Evolutionary conservation across 495 filamentous ascomycete genomes (phyloP).

Genomic region (Xylaria nigripes): DNA sequence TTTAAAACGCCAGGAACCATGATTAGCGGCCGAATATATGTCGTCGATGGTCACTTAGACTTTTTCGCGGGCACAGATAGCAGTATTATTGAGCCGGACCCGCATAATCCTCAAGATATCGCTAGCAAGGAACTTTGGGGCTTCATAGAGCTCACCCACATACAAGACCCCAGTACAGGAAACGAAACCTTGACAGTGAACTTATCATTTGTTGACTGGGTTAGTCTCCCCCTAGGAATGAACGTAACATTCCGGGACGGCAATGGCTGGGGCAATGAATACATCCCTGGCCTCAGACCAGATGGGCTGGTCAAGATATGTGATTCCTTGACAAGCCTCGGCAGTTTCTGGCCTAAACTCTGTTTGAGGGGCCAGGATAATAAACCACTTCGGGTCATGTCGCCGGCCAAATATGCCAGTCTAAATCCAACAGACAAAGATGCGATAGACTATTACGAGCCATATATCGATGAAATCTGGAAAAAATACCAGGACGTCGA

Average conservation of each 20-base stretch:
- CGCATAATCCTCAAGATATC: constrained; percentile 45
- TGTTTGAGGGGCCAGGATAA: constrained; percentile 25
- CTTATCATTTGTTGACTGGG: constrained; percentile 37
- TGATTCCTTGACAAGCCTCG: constrained; percentile 13
- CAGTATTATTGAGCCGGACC: constrained; percentile 3
- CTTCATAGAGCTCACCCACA: constrained; percentile 33
- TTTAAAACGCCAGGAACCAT: constrained; percentile 4
- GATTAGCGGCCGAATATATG: constrained; percentile 5
- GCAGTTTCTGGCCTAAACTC: constrained; percentile 29
- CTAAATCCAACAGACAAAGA: constrained; percentile 27
- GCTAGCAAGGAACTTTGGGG: constrained; percentile 45
- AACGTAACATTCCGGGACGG: constrained; percentile 16
- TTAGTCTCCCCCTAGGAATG: constrained; percentile 31
- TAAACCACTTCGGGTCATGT: constrained; percentile 27
- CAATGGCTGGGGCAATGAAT: constrained; percentile 18
- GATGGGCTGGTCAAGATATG: constrained; percentile 27
- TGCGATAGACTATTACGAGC: constrained; percentile 23
- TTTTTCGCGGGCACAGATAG: not conserved
- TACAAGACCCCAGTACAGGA: constrained; percentile 23
- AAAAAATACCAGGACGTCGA: constrained; percentile 20
- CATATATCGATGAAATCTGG: constrained; percentile 31
- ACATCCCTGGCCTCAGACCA: constrained; percentile 41
- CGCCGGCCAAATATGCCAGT: constrained; percentile 30
- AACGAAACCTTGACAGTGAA: constrained; percentile 25
- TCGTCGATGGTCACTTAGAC: constrained; percentile 1